Base-by-base conservation (phyloP, 108 stramenopile species). In the Nitzschia sp. region DNA sequence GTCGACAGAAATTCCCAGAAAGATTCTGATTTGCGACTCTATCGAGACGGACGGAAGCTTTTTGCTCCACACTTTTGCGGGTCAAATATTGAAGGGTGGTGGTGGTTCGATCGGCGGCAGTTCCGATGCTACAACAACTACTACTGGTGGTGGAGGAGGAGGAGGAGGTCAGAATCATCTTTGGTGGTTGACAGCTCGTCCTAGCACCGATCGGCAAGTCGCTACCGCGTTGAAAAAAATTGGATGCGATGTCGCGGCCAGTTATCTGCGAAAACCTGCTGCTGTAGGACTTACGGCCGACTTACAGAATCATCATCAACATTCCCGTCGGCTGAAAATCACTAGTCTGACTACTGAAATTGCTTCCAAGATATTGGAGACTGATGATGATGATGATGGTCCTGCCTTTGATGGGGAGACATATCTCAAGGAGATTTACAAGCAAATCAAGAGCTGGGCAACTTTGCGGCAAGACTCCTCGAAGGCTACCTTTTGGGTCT, bases 11-110 rank as follows among this genome's bases (percentile, higher is more conserved):
- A n/a, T 44, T 55, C 48, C 73, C 8, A 41, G 69, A 30, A 73
- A 50, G 25, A 58, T 82, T 55, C 38, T 82, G 13, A 58, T 86
- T 50, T 48, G 55, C 47, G 86, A 79, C 54, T 79, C 80, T 11
- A 73, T 82, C 3, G 75, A 73, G 31, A 77, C 80, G n/a, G 72
- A 84, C 58, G 80, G 78, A 45, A 44, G 69, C 8, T 80, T 87
- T 45, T 25, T 82, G 19, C 47, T 80, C 22, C 61, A 79, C 41
- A 73, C 67, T 11, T 52, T 71, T 23, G 72, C 63, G 11, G 41
- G 45, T 3, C 66, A 81, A 53, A 52, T 65, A 35, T 36, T 78
- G 16, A 35, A 32, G 2, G 11, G n/a, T 11, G 25, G 23, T 6
- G 21, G n/a, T 45, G 36, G 32, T 26, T n/a, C n/a, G n/a, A n/a